Base-by-base conservation (phyloP, 768 basidiomycete genomes). In the Daedalea quercina region DNA sequence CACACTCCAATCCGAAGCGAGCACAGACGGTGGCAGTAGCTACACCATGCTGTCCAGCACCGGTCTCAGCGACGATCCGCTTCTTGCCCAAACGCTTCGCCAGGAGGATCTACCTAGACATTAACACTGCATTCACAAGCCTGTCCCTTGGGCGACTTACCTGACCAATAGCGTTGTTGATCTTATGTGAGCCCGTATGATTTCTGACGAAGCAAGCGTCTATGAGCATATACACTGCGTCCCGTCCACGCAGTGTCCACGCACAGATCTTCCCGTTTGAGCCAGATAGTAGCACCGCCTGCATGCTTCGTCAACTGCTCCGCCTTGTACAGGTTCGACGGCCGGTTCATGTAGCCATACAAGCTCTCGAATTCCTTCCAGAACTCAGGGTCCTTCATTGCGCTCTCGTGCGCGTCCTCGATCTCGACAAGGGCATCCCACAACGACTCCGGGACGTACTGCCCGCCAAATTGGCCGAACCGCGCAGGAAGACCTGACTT, bases 21-120 rank as follows among this genome's bases (percentile, higher is more conserved):
- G 96, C 96, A 60, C 96, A 98, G 22, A 92, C 96, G 4, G 96
- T 99, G 1, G 96, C 96, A 44, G 96, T 98, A 20, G 96, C 96
- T 26, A 99, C 96, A 67, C 96, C 96, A 67, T 99, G 96, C 67
- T 98, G 96, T 15, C 96, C 96, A 1, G 96, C 96, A 56, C 96
- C 96, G 1, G 96, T 98, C 75, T 99, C 96, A 28, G 96, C 96
- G 59, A 98, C 98, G 63, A 99, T 98, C 50, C 94, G 82, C 35
- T 78, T 96, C 74, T 99, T 99, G 19, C 96, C 96, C 54, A 98
- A 73, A 43, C 96, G 82, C 44, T 81, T 80, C n/a, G 96, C 96
- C 24, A 99, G 81, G 17, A 99, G 76, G 56, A 98, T 94, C 88
- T 95, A 66, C 2, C 44, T 23, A 13, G 15, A 6, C n/a, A 50